Evolutionary conservation across 148 eudicot genomes (phyloP), one percentile per base, ranked within the genome.

Genomic region (Rhododendron ovatum): DNA sequence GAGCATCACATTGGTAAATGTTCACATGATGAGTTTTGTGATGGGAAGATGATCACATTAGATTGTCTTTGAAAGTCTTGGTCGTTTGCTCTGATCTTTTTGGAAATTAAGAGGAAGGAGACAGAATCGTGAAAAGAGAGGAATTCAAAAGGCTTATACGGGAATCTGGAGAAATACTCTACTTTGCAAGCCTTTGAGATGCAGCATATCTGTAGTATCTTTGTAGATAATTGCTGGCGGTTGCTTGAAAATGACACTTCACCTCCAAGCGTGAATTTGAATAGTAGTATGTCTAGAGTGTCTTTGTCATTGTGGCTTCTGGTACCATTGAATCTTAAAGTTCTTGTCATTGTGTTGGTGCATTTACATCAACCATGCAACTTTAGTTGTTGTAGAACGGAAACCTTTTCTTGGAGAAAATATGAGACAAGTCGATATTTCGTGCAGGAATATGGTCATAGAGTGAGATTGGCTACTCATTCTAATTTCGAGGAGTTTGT

Each of bases 401-500:
- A 71, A 84, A 10, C 20, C 22, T 30, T n/a, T 69, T 45, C 3
- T 13, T 74, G n/a, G 11, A 2, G 26, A 45, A 28, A 84, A 51
- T 35, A 48, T 20, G 48, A 74, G 67, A 37, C n/a, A 18, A 22
- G 1, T 22, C 0, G 37, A 74, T 69, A 37, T 91, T 78, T 61
- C 84, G n/a, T 91, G 93, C 92, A 94, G 98, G 98, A 92, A 83
- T 87, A 89, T 91, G 98, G 98, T 50, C 98, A 95, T 86, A 90
- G 96, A 85, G 98, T 95, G 85, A 91, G 98, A 88, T 83, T 95
- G 86, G 98, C 98, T 8, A 95, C 98, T 84, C 98, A 95, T 85
- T 90, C 88, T 55, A 95, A 95, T 89, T 95, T 95, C 86, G 91
- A 89, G 84, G 98, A 94, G 86, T 95, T 95, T 87, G 96, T 95